A percentile compares a stretch with the other conserved stretches of the same genome.
Conservation (phyloP, 176 grass and related monocot genomes). For the Carex myosuroides region DNA sequence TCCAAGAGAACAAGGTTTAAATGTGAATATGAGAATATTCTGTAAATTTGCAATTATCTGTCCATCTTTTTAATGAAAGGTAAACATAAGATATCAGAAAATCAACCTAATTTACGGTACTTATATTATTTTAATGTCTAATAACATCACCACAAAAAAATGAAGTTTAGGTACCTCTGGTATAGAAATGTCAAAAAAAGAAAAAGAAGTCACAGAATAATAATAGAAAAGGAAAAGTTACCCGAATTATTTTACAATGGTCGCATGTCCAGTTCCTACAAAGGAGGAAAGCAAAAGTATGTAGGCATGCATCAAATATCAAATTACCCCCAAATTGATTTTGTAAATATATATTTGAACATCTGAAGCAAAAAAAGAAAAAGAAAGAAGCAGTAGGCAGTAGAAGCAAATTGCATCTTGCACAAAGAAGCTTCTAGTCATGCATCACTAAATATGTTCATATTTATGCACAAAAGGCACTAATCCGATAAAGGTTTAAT, state of each 20-base stretch:
- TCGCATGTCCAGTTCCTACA: conserved; percentile 23
- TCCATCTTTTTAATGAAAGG: neutral
- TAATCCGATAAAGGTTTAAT: neutral
- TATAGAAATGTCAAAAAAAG: neutral
- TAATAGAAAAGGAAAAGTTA: conserved; percentile 15
- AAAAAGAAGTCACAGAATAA: neutral
- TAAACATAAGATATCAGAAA: neutral
- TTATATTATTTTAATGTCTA: neutral
- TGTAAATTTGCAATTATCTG: neutral
- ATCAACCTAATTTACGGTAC: neutral
- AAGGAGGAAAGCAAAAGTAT: neutral
- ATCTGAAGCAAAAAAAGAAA: neutral
- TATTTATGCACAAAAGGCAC: neutral
- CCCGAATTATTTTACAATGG: conserved; percentile 26
- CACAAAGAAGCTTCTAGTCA: neutral
- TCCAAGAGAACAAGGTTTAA: neutral
- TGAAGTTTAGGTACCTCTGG: neutral
- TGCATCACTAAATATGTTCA: neutral
- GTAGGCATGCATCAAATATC: neutral
- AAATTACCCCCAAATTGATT: neutral
- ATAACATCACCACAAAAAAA: neutral
- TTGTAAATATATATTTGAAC: neutral
- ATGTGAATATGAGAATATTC: neutral
- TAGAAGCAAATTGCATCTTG: neutral
- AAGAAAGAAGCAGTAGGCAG: neutral